A percentile compares a stretch with the other conserved stretches of the same genome.
phyloP scores from a whole-genome alignment of 169 alveolate species.

The Pseudocohnilembus persalinus region DNA sequence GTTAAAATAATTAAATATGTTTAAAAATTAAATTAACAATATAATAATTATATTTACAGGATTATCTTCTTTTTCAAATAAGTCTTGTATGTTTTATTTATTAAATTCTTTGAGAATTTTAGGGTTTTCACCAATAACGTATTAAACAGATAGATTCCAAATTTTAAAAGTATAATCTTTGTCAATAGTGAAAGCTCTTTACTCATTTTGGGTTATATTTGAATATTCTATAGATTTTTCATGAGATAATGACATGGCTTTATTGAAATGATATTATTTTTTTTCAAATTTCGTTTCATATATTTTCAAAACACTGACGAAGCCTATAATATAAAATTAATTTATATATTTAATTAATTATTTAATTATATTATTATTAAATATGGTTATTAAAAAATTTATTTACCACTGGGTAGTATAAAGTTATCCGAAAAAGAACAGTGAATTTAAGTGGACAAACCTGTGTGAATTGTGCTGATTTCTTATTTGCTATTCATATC shows the following conservation, averaged over 20 bases:
- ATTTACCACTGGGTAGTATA: background rate
- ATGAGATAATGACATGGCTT: background rate
- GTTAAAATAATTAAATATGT: too few relatives aligned
- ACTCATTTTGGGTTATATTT: background rate
- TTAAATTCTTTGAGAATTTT: too few relatives aligned
- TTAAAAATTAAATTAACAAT: too few relatives aligned
- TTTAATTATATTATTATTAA: too few relatives aligned
- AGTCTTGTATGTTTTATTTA: background rate
- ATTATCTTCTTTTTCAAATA: background rate
- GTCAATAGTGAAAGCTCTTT: background rate
- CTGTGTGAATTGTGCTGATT: background rate
- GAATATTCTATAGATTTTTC: too few relatives aligned
- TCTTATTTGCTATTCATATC: background rate
- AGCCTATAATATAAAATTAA: background rate
- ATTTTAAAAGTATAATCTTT: background rate
- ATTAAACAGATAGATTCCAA: background rate
- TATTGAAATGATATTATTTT: too few relatives aligned
- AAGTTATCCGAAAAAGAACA: background rate
- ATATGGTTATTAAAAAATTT: too few relatives aligned
- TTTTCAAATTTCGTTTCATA: background rate
- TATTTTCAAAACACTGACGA: background rate
- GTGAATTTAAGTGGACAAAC: background rate
- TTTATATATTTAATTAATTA: too few relatives aligned
- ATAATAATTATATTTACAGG: background rate
- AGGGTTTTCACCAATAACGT: background rate